These are phyloP conservation scores for barley (Hordeum vulgare) DNA, from an alignment of 176 grass and related monocot species.

Conservation along the genomic window MorexV3_pseudomolecules_assembly NC_058518.1:15217273-15217772, in stretches of 20 bases:
- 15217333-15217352: background rate
- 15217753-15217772: background rate
- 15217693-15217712: background rate
- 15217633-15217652: background rate
- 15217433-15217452: too few relatives aligned
- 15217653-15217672: background rate
- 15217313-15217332: constrained; percentile 10
- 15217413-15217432: too few relatives aligned
- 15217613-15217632: background rate
- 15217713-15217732: background rate
- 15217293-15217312: background rate
- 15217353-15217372: too few relatives aligned
- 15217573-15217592: too few relatives aligned
- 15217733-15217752: background rate
- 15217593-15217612: background rate
- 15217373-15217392: too few relatives aligned
- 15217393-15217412: too few relatives aligned
- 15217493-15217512: too few relatives aligned
- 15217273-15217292: background rate
- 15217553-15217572: too few relatives aligned
- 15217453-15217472: too few relatives aligned
- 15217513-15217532: too few relatives aligned
- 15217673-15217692: background rate
- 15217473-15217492: too few relatives aligned
- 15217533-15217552: too few relatives aligned